These are phyloP conservation scores for Umbellularia californica DNA, from an alignment of 164 flowering plant species.

Conservation along the genomic window DNA sequence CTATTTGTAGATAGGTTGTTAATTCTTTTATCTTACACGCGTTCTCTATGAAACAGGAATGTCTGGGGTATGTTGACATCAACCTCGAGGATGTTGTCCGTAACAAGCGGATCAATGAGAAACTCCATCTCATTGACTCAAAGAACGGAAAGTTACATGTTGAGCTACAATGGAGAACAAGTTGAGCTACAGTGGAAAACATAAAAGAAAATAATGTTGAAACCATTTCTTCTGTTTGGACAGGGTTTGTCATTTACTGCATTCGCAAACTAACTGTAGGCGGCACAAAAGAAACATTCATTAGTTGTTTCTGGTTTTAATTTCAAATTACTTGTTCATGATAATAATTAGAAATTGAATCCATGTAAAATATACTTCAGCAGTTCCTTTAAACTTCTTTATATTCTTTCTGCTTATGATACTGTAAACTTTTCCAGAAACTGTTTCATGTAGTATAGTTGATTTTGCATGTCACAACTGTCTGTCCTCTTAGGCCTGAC, in stretches of 20 bases:
- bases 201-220: neutral
- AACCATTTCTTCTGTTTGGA: neutral
- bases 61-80: conserved; percentile 72
- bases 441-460: no score
- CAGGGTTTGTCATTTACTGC: neutral
- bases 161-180: conserved; percentile 90
- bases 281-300: neutral
- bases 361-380: neutral
- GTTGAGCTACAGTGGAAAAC: conserved; percentile 6
- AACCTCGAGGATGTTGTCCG: conserved; percentile 66
- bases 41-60: conserved; percentile 42
- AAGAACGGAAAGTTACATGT: conserved; percentile 81
- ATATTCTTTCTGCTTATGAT: no score
- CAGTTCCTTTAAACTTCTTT: no score
- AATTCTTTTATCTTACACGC: no score
- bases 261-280: neutral
- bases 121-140: conserved; percentile 86
- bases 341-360: conserved; percentile 11
- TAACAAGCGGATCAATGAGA: conserved; percentile 82
- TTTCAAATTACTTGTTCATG: conserved; percentile 6
- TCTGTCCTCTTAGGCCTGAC: no score
- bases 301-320: neutral
- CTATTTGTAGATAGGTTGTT: no score
- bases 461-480: no score
- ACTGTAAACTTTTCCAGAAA: no score